Conservation (phyloP, 2,329 filamentous ascomycete species). For the Colletotrichum endophyticum region DNA sequence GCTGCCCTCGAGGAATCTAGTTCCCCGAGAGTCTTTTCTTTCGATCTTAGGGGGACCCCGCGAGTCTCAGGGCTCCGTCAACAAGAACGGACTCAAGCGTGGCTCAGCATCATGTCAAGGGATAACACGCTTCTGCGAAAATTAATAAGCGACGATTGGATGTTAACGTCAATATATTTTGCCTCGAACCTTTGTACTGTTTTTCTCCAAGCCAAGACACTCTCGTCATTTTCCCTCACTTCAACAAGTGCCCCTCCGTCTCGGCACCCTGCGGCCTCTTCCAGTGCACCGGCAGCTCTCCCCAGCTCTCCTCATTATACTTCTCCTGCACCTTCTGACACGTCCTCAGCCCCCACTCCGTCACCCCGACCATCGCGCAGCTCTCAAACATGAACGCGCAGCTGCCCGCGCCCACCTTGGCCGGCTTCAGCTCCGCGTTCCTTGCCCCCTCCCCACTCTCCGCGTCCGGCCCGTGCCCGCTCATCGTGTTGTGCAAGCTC, state of each 20-base stretch:
- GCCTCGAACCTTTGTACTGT: neutral
- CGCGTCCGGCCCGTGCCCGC: conserved; percentile 67
- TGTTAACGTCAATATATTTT: neutral
- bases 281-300: conserved; percentile 68
- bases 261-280: conserved; percentile 40
- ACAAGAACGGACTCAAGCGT: no score
- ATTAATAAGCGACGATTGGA: rapidly evolving
- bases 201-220: neutral
- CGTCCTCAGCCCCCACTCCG: conserved; percentile 68
- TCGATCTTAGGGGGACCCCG: no score
- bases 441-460: conserved; percentile 61
- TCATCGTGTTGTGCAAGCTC: conserved; percentile 74
- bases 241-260: conserved; percentile 30
- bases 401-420: conserved; percentile 63
- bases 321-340: conserved; percentile 66
- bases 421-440: conserved; percentile 57
- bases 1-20: no score
- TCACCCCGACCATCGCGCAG: conserved; percentile 73
- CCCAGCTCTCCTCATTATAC: conserved; percentile 86
- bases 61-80: no score
- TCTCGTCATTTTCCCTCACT: neutral
- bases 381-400: conserved; percentile 76
- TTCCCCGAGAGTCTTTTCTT: no score
- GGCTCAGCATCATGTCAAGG: no score
- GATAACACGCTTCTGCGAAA: no score